phyloP scores from a whole-genome alignment of 345 rosid species.

The Psidium guajava region DNA sequence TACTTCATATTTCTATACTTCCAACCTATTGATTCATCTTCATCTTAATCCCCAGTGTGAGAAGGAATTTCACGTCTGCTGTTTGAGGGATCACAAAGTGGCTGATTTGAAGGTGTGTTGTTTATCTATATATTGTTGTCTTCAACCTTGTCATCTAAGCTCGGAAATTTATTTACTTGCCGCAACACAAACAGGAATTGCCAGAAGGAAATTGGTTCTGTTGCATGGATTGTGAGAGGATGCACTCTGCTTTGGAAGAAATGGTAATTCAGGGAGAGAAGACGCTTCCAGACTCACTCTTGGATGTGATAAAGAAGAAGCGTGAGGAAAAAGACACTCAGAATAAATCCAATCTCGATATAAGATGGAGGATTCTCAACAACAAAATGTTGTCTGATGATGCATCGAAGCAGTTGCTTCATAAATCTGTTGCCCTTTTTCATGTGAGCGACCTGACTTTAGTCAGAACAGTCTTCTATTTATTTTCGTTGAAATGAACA shows the following conservation, averaged over 20 bases:
- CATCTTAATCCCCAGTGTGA: slow-evolving; percentile 51
- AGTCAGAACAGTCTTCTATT: not conserved
- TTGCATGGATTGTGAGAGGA: slow-evolving; percentile 39
- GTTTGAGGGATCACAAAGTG: slow-evolving; percentile 69
- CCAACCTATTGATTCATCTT: not conserved
- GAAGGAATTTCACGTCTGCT: slow-evolving; percentile 91
- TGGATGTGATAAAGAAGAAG: slow-evolving; percentile 40
- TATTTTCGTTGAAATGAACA: not conserved
- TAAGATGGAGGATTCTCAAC: slow-evolving; percentile 87
- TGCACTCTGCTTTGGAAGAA: slow-evolving; percentile 43
- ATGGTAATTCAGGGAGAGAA: slow-evolving; percentile 57
- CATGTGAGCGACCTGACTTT: slow-evolving; percentile 38
- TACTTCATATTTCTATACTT: not conserved
- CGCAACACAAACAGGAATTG: slow-evolving; percentile 40
- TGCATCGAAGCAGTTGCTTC: slow-evolving; percentile 40
- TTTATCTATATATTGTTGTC: not conserved
- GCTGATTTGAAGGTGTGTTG: slow-evolving; percentile 64
- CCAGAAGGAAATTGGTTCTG: slow-evolving; percentile 91
- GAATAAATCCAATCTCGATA: slow-evolving; percentile 25
- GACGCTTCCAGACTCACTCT: slow-evolving; percentile 44
- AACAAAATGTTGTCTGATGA: slow-evolving; percentile 36
- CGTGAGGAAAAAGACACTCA: slow-evolving; percentile 20
- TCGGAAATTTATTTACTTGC: not conserved
- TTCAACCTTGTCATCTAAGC: not conserved
- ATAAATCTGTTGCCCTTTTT: slow-evolving; percentile 61